Evolutionary conservation across 2,329 filamentous ascomycete species (phyloP), one percentile per base, ranked within the genome.

Genomic region (Davidsoniella eucalypti): DNA sequence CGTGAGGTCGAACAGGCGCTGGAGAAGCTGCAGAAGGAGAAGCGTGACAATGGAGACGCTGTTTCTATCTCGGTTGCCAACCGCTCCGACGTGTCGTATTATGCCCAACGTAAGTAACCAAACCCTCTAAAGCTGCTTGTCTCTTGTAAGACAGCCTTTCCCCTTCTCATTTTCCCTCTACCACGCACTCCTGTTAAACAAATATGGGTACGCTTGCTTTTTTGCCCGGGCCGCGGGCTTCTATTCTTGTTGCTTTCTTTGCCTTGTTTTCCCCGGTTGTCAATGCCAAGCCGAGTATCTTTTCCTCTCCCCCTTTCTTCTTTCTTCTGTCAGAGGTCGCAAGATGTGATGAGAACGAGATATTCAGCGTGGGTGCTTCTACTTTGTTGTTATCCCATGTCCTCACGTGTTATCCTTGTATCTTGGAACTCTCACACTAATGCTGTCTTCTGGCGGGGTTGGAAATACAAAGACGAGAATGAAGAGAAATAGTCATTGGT

Each of bases 1-100:
- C 16, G 17, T 16, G 41, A 52, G 33, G 43, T 52, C 17, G 47
- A 52, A 16, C 40, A 46, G 17, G 51, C 47, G 7, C 43, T 52
- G 14, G 47, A 49, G 5, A 48, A 47, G 40, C 42, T 52, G 12
- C 41, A 44, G 33, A 33, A 33, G 29, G 29, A 33, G 29, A 49
- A 49, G 47, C 41, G 47, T 10, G 46, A 37, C 2, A 46, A 47
- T 44, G 38, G 47, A 12, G 25, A 46, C 9, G 66, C 65, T 16
- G 61, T 70, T 39, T 65, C 70, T 44, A 59, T 71, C 2, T 59
- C 65, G 45, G 60, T 75, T 25, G 67, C 69, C 29, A 73, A 73
- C 60, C 65, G 71, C 16, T 68, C 69, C 3, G 71, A 75, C 56
- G 65, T 75, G 23, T 71, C 71, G 42, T 75, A 75, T 58, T 75